Conservation (phyloP, 805 yeast species). For the Monosporozyma unispora region DNA sequence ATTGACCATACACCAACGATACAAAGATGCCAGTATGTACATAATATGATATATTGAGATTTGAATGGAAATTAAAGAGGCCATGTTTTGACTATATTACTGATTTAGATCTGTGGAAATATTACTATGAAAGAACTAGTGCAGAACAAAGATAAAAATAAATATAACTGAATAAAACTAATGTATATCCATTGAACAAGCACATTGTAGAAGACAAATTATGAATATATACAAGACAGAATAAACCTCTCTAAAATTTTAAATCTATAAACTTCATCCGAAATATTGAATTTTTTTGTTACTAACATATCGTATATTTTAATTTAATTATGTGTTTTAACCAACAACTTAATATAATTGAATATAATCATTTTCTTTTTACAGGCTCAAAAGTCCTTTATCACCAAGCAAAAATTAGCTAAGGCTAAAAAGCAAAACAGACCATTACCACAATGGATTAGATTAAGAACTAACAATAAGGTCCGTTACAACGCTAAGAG, state of each 20-base stretch:
- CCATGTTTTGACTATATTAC: background rate
- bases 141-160: too few species aligned
- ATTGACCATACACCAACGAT: constrained; percentile 1
- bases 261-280: background rate
- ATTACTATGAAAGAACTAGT: too few species aligned
- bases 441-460: constrained; percentile 99
- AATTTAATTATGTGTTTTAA: background rate
- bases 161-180: too few species aligned
- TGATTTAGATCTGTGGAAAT: too few species aligned
- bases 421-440: constrained; percentile 98
- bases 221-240: too few species aligned
- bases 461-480: constrained; percentile 95
- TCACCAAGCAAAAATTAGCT: constrained; percentile 96
- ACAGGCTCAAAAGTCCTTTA: constrained; percentile 90
- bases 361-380: background rate
- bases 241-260: background rate
- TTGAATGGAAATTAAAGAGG: background rate
- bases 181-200: too few species aligned
- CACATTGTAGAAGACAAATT: too few species aligned
- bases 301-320: background rate
- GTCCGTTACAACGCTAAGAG: constrained; percentile 99
- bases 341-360: background rate
- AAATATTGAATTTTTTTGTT: background rate
- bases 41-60: background rate
- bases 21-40: constrained; percentile 4